Conservation (phyloP, 1,284 basidiomycete genomes). For the Irpex sp. region DNA sequence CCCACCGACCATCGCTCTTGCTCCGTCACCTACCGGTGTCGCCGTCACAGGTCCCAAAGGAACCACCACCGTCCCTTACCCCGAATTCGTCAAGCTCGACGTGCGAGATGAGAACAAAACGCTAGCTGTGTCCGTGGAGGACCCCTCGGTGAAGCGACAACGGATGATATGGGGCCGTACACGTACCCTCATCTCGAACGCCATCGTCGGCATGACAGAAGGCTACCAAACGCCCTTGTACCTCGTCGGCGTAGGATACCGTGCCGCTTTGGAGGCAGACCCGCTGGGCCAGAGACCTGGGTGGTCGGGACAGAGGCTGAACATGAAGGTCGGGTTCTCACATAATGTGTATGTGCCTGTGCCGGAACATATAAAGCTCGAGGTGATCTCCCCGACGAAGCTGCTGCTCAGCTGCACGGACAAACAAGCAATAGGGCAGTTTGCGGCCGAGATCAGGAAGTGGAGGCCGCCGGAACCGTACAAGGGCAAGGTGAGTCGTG, state of each 20-base stretch:
- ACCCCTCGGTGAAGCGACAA: constrained; percentile 72
- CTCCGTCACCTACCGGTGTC: constrained; percentile 48
- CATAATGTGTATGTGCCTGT: constrained; percentile 85
- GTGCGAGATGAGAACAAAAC: constrained; percentile 42
- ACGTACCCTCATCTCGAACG: constrained; percentile 86
- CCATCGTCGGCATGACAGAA: constrained; percentile 84
- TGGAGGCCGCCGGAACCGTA: constrained; percentile 95
- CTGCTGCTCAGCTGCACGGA: constrained; percentile 67
- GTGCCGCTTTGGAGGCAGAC: constrained; percentile 84
- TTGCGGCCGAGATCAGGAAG: constrained; percentile 82
- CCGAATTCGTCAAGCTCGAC: constrained; percentile 65
- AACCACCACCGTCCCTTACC: constrained; percentile 62
- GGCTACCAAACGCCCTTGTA: constrained; percentile 84
- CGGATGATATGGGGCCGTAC: constrained; percentile 93
- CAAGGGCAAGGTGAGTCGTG: constrained; percentile 82
- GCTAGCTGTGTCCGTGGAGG: constrained; percentile 65
- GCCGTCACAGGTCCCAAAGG: constrained; percentile 77
- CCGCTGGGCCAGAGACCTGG: constrained; percentile 62
- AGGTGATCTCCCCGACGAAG: constrained; percentile 69
- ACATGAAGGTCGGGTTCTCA: constrained; percentile 90
- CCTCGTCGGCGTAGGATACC: constrained; percentile 94
- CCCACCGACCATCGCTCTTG: constrained; percentile 65
- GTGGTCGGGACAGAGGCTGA: constrained; percentile 62
- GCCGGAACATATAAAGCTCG: constrained; percentile 74
- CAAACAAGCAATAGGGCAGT: constrained; percentile 80